Evolutionary conservation across 1,284 basidiomycete genomes (phyloP), one percentile per base, ranked within the genome.

Genomic region (Wallemia ichthyophaga): DNA sequence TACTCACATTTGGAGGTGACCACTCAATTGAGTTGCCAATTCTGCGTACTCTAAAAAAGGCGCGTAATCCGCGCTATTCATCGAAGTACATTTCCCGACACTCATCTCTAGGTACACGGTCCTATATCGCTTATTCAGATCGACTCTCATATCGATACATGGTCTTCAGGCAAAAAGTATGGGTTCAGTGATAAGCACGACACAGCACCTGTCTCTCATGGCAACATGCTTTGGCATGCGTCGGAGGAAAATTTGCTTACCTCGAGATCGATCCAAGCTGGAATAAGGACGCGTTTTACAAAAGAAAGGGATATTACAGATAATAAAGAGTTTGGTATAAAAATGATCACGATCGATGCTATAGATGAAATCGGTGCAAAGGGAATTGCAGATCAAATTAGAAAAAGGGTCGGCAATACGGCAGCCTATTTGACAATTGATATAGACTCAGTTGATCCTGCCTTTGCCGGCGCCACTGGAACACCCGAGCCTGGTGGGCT

Each of bases 401-500:
- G 78, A 60, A 66, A 72, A 24, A 73, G 80, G 58, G 74, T 85
- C 23, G 82, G 81, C 27, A 71, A 78, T 64, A 76, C 72, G 19
- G 81, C 83, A 0, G 81, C 84, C 1, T 85, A 85, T 67, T 69
- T 85, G 55, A 83, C 58, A 80, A 77, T 65, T 23, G 64, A 65
- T 60, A 61, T 66, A 58, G 83, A 85, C 68, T 84, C 85, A 27
- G 81, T 66, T 33, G 65, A 85, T 69, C 83, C 83, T 59, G 81
- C 81, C 37, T 66, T 82, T 59, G 82, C 83, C 56, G 83, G 31
- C 2, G 25, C 57, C 25, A 57, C 82, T 62, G 83, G 84, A n/a
- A 85, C 84, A 1, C 83, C 83, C 5, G 83, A 85, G 69, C 76
- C 79, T 19, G 84, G 83, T 37, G 82, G 82, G 15, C 84, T 81